phyloP scores from a whole-genome alignment of 306 rosid species.

The Ceratonia siliqua region DNA sequence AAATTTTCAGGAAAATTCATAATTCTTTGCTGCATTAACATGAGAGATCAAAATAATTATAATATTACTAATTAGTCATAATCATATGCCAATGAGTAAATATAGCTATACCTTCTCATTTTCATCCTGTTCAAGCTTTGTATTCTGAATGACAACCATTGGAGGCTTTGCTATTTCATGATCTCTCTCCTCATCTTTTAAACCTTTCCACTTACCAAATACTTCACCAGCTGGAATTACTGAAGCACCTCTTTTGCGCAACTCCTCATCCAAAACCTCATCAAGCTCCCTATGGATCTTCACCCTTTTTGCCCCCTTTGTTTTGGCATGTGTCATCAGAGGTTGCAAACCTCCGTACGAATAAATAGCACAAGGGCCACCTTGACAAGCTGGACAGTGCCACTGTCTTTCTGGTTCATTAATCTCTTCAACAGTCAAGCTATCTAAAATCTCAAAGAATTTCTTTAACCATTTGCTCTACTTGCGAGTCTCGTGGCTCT shows the following conservation, averaged over 20 bases:
- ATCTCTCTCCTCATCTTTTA: conserved; percentile 60
- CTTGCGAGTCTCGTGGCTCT: conserved; percentile 63
- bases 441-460: conserved; percentile 57
- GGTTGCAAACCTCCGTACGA: conserved; percentile 83
- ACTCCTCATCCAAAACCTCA: conserved; percentile 65
- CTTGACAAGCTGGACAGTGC: conserved; percentile 83
- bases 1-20: background rate
- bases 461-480: conserved; percentile 55
- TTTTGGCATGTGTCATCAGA: conserved; percentile 70
- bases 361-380: conserved; percentile 79
- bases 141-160: conserved; percentile 68
- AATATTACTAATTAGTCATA: background rate
- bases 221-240: conserved; percentile 65
- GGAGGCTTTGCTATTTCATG: conserved; percentile 83
- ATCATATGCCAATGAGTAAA: conserved; percentile 6
- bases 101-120: conserved; percentile 54
- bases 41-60: background rate
- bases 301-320: conserved; percentile 70
- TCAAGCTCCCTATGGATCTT: conserved; percentile 71
- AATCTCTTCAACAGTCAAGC: conserved; percentile 47
- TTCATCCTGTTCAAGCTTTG: conserved; percentile 64
- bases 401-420: conserved; percentile 71
- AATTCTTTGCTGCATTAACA: background rate
- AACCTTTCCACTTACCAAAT: conserved; percentile 79
- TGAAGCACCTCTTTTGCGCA: conserved; percentile 61